Percentiles rank a stretch among this genome's conserved stretches.
Conservation (phyloP, 2,329 filamentous ascomycete genomes). For the Microdochium bolleyi region DNA sequence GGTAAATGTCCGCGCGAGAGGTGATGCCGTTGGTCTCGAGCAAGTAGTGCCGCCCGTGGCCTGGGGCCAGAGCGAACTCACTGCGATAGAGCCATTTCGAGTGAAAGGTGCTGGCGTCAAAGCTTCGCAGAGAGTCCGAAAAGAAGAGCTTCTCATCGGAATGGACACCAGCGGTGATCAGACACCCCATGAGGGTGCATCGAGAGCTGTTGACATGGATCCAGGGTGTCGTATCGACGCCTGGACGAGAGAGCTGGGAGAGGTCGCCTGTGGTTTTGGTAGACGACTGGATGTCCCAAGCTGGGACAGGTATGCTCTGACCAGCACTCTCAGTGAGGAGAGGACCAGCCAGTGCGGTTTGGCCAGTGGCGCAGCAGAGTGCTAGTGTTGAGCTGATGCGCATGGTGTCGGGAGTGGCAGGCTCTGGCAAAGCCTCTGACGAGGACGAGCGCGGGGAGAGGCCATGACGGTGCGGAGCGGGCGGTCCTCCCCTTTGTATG, state of each 20-base stretch:
- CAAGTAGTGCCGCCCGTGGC: constrained; percentile 33
- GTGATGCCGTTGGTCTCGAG: constrained; percentile 52
- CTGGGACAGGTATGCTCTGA: constrained; percentile 20
- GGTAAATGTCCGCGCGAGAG: constrained; percentile 49
- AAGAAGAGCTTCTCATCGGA: constrained; percentile 46
- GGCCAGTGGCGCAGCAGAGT: constrained; percentile 9
- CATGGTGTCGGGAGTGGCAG: neutral
- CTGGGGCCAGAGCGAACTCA: constrained; percentile 33
- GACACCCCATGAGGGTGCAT: constrained; percentile 48
- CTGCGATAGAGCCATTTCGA: constrained; percentile 52
- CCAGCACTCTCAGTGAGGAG: neutral
- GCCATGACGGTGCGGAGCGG: neutral
- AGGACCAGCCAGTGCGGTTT: constrained; percentile 5
- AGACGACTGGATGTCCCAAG: constrained; percentile 42
- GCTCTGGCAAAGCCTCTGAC: neutral
- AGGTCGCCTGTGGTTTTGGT: constrained; percentile 25
- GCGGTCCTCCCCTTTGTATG: too few relatives aligned
- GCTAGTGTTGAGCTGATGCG: neutral
- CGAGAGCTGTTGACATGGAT: constrained; percentile 34
- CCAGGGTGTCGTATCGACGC: constrained; percentile 41
- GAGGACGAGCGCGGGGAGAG: neutral
- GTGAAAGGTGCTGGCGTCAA: constrained; percentile 38
- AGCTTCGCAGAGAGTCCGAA: constrained; percentile 33
- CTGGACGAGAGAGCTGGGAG: constrained; percentile 28
- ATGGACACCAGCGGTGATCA: constrained; percentile 44